Percentiles rank a stretch among this genome's conserved stretches.
phyloP scores from a whole-genome alignment of 2,329 filamentous ascomycete species.

The Sclerotiophoma versabilis region DNA sequence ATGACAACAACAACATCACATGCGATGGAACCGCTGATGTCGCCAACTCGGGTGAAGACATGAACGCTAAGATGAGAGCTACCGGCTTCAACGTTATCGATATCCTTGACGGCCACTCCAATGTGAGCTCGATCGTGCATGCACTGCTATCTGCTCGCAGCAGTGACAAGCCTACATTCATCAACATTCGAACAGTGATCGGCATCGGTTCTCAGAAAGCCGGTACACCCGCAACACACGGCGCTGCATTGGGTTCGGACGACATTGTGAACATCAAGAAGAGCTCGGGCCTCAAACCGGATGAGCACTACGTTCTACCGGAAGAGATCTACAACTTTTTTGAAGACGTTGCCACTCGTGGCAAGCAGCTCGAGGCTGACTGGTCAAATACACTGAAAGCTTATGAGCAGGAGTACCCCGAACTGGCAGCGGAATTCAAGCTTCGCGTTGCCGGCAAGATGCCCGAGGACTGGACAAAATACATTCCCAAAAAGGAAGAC shows the following conservation, averaged over 20 bases:
- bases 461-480: constrained; percentile 56
- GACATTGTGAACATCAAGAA: constrained; percentile 50
- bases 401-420: constrained; percentile 56
- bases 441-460: constrained; percentile 57
- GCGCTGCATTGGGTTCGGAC: constrained; percentile 2
- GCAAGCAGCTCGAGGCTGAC: constrained; percentile 54
- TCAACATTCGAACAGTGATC: constrained; percentile 65
- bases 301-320: constrained; percentile 54
- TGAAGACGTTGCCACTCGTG: constrained; percentile 54
- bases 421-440: constrained; percentile 59
- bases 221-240: constrained; percentile 7
- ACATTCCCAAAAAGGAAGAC: constrained; percentile 54
- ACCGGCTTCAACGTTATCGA: constrained; percentile 65
- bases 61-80: constrained; percentile 65
- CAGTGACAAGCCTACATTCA: constrained; percentile 61
- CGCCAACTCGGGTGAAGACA: constrained; percentile 52
- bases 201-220: constrained; percentile 54
- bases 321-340: constrained; percentile 57
- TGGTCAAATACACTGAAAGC: constrained; percentile 57
- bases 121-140: constrained; percentile 57
- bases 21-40: constrained; percentile 59
- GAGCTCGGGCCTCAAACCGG: constrained; percentile 56
- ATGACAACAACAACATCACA: constrained; percentile 67
- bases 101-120: constrained; percentile 60
- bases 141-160: constrained; percentile 55